Evolutionary conservation across 352 stramenopile species (phyloP).

Genomic region (Globisporangium cylindrosporum): DNA sequence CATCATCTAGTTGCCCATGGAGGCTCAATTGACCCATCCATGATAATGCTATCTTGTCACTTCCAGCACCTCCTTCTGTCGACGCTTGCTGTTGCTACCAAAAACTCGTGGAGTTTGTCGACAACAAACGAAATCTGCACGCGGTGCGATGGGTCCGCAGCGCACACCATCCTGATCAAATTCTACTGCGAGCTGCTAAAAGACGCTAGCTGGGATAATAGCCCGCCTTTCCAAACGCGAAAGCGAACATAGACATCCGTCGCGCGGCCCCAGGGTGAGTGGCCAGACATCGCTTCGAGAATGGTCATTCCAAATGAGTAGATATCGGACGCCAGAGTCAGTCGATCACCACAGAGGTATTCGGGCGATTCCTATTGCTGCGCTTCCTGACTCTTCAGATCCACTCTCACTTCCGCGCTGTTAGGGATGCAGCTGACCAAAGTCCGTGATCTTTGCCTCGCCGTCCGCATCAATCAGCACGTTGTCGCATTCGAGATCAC

Average conservation of each 20-base stretch:
- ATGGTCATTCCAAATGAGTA: too few relatives aligned
- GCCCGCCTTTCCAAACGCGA: not conserved
- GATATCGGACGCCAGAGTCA: too few relatives aligned
- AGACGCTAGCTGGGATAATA: not conserved
- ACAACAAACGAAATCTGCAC: constrained; percentile 3
- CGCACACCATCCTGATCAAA: constrained; percentile 18
- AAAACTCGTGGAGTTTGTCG: constrained; percentile 1
- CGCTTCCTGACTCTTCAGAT: not conserved
- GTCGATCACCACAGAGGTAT: too few relatives aligned
- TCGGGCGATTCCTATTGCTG: not conserved
- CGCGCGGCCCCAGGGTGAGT: too few relatives aligned
- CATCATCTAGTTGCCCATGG: too few relatives aligned
- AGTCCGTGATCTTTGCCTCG: constrained; percentile 9
- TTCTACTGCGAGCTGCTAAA: constrained; percentile 7
- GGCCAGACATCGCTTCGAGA: too few relatives aligned
- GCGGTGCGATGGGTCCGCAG: not conserved
- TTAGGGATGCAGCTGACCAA: constrained; percentile 14
- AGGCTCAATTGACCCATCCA: too few relatives aligned
- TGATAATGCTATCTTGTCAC: too few relatives aligned
- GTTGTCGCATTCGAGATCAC: constrained; percentile 11
- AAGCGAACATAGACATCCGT: too few relatives aligned
- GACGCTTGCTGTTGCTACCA: not conserved
- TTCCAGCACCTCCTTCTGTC: too few relatives aligned
- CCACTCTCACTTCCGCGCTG: not conserved
- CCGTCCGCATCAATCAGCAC: not conserved